Base-by-base conservation (phyloP, 768 basidiomycete species). In the Termitomyces sp. region DNA sequence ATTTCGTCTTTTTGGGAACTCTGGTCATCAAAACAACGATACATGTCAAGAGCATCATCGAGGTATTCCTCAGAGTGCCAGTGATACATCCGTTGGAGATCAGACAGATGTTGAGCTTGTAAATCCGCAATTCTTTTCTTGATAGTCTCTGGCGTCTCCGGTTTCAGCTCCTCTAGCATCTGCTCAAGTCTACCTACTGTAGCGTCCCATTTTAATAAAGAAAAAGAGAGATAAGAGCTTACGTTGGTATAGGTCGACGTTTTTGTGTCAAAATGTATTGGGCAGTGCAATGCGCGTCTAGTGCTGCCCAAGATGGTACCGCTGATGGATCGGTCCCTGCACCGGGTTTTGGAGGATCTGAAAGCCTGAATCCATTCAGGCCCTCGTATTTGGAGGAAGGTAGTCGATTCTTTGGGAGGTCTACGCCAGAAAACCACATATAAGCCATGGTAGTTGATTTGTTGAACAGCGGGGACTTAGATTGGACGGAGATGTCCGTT, bases 241-340 rank as follows among this genome's bases (percentile, higher is more conserved):
- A 79, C 80, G 71, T 67, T 46, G 78, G 75, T 9, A 78, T 68
- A 10, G 67, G 66, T 45, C 68, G 54, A 41, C 74, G 72, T 51
- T 73, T 76, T 52, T 71, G 68, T 9, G 71, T 71, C 23, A 81
- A 61, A 21, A 78, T 65, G 59, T 68, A 79, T 54, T 73, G 67
- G 0, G 75, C 76, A 23, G 66, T 58, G 7, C 74, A 67, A 45
- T 73, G 71, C 23, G 68, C 65, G 54, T 71, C 66, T 44, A 70
- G 54, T 0, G 67, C 69, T 5, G 55, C 60, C 23, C 55, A 47
- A 9, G 50, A 50, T 26, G 60, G 61, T 26, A 23, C 44, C 31
- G 43, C 42, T n/a, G 56, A 44, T 40, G 31, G 19, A 5, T 55
- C 54, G 7, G 41, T 46, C 19, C 57, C 50, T 19, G 50, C 45